Evolutionary conservation across 2,329 filamentous ascomycete genomes (phyloP).

Genomic region (Pestalotiopsis sp.): DNA sequence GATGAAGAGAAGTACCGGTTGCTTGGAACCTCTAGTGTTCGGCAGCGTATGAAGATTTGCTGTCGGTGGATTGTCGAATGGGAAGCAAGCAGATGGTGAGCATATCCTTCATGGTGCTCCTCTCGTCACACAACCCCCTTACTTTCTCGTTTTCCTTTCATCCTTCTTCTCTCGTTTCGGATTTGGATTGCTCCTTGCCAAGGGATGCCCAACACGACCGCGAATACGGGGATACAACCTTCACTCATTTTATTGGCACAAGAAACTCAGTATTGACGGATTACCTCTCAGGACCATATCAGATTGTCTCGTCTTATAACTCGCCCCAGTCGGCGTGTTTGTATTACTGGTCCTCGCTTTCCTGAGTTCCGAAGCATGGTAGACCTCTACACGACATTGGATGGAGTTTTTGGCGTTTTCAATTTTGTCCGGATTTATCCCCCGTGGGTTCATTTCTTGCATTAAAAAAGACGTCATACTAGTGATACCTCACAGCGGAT

Average conservation of each 20-base stretch:
- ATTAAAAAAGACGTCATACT: conserved; percentile 13
- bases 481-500: conserved; percentile 14
- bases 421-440: not conserved
- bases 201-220: not conserved
- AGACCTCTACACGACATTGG: not conserved
- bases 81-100: conserved; percentile 72
- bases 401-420: conserved; percentile 4
- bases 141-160: not conserved
- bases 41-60: conserved; percentile 80
- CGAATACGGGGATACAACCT: not conserved
- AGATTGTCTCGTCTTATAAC: conserved; percentile 16
- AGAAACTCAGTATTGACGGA: conserved; percentile 4
- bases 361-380: not conserved
- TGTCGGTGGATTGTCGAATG: conserved; percentile 76
- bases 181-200: not conserved
- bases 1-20: conserved; percentile 80
- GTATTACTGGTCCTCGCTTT: conserved; percentile 7
- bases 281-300: conserved; percentile 12
- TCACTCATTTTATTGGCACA: not conserved
- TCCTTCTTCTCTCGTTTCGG: not conserved
- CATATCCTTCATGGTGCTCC: conserved; percentile 9
- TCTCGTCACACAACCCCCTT: not conserved
- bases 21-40: conserved; percentile 71
- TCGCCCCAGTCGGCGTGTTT: conserved; percentile 7
- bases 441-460: not conserved